phyloP scores from a whole-genome alignment of 306 rosid genomes.

The Ormosia semicastrata region DNA sequence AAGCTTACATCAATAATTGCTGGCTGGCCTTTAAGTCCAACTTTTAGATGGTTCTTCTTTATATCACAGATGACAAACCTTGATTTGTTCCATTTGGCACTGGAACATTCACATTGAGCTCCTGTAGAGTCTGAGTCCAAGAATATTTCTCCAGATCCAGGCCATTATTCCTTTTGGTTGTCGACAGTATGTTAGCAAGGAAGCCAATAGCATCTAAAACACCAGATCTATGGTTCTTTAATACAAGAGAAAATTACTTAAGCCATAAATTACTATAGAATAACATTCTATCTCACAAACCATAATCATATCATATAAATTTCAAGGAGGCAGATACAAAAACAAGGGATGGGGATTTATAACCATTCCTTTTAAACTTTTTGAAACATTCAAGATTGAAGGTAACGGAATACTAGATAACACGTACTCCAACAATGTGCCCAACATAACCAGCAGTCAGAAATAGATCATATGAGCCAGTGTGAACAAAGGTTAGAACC shows the following conservation, averaged over 20 bases:
- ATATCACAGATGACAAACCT: constrained; percentile 69
- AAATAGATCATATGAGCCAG: too few relatives aligned
- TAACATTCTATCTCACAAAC: too few relatives aligned
- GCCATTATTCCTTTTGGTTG: constrained; percentile 32
- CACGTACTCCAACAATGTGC: constrained; percentile 21
- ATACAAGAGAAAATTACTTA: too few relatives aligned
- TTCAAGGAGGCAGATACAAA: neutral
- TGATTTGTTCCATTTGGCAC: constrained; percentile 81
- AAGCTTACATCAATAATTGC: constrained; percentile 79
- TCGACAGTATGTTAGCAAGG: neutral
- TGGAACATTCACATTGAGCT: constrained; percentile 57
- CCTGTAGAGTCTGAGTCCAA: constrained; percentile 77
- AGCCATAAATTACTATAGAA: neutral
- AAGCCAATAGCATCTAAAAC: neutral
- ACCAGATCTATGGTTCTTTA: neutral
- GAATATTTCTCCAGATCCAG: constrained; percentile 71
- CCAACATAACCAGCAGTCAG: constrained; percentile 4
- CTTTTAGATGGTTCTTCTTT: constrained; percentile 78
- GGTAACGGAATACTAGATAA: neutral
- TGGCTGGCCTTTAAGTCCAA: constrained; percentile 90
- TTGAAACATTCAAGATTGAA: neutral
- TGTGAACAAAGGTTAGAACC: too few relatives aligned
- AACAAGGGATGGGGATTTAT: neutral
- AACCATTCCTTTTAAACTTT: neutral
- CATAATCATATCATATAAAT: neutral